Evolutionary conservation across 2,329 filamentous ascomycete genomes (phyloP).

Genomic region (Exophiala dermatitidis): DNA sequence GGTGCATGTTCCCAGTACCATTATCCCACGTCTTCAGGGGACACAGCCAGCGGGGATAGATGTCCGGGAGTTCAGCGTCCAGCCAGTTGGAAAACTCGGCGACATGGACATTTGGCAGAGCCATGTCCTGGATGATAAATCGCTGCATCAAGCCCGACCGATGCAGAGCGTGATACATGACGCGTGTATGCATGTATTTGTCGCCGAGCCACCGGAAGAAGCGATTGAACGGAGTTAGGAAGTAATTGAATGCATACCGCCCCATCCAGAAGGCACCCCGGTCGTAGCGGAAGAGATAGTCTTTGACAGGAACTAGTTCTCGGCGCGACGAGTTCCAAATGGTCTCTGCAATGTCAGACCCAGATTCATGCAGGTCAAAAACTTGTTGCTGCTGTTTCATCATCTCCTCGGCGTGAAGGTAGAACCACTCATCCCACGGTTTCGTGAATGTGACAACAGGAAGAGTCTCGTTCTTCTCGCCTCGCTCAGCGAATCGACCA

Average conservation of each 20-base stretch:
- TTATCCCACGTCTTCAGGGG: conserved; percentile 34
- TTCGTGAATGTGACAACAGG: conserved; percentile 21
- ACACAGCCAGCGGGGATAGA: conserved; percentile 55
- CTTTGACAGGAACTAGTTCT: conserved; percentile 31
- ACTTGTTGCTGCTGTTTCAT: conserved; percentile 1
- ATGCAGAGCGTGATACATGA: conserved; percentile 58
- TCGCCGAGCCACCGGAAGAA: conserved; percentile 54
- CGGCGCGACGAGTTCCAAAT: not conserved
- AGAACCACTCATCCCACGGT: conserved; percentile 46
- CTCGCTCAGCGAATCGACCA: conserved; percentile 50
- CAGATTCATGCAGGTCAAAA: not conserved
- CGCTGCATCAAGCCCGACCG: conserved; percentile 48
- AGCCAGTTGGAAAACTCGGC: conserved; percentile 49
- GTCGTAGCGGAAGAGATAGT: conserved; percentile 46
- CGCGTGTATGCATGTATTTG: conserved; percentile 54
- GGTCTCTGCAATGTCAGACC: not conserved
- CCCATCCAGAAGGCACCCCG: conserved; percentile 61
- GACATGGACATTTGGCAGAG: conserved; percentile 48
- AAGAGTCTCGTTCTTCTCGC: conserved; percentile 2
- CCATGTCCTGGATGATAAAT: conserved; percentile 58
- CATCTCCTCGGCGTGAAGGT: conserved; percentile 35
- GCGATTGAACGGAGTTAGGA: conserved; percentile 53
- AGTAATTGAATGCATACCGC: conserved; percentile 54
- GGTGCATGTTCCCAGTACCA: conserved; percentile 15
- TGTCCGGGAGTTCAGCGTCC: conserved; percentile 34